Evolutionary conservation across 2,329 filamentous ascomycete species (phyloP).

Genomic region (Fusarium pseudoanthophilum): DNA sequence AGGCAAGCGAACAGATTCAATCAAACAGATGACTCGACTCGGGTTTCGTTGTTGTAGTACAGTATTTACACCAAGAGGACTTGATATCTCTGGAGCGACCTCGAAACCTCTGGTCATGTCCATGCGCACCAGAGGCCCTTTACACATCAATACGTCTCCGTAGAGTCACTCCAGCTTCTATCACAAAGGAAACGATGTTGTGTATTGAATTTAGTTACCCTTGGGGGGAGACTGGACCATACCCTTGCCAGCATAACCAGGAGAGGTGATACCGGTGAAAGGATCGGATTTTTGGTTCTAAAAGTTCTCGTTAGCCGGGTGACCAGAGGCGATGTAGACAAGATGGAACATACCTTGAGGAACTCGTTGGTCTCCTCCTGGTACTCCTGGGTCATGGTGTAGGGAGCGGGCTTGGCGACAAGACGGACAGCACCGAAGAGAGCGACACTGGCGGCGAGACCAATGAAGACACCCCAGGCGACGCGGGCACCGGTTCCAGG

Average conservation of each 20-base stretch:
- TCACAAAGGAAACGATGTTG: slow-evolving; percentile 49
- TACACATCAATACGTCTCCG: slow-evolving; percentile 49
- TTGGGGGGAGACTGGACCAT: slow-evolving; percentile 77
- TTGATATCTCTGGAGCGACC: slow-evolving; percentile 47
- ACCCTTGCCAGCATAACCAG: slow-evolving; percentile 81
- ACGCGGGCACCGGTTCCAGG: slow-evolving; percentile 88
- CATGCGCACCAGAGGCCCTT: slow-evolving; percentile 45
- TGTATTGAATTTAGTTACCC: slow-evolving; percentile 54
- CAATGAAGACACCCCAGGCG: slow-evolving; percentile 75
- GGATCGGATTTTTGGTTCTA: slow-evolving; percentile 88
- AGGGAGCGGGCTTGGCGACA: slow-evolving; percentile 77
- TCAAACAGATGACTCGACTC: slow-evolving; percentile 49
- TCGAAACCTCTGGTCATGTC: slow-evolving; percentile 46
- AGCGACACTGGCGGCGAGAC: slow-evolving; percentile 72
- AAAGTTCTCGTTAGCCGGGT: slow-evolving; percentile 34
- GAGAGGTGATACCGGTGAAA: slow-evolving; percentile 83
- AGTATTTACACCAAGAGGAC: slow-evolving; percentile 55
- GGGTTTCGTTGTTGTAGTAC: slow-evolving; percentile 55
- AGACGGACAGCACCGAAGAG: slow-evolving; percentile 79
- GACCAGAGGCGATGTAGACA: not conserved
- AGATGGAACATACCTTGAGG: slow-evolving; percentile 73
- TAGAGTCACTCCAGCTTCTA: slow-evolving; percentile 48
- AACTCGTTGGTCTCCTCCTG: slow-evolving; percentile 96
- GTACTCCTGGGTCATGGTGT: slow-evolving; percentile 96
- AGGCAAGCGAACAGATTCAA: slow-evolving; percentile 42